Evolutionary conservation across 306 rosid genomes (phyloP).

Genomic region (Hylodesmum podocarpum): DNA sequence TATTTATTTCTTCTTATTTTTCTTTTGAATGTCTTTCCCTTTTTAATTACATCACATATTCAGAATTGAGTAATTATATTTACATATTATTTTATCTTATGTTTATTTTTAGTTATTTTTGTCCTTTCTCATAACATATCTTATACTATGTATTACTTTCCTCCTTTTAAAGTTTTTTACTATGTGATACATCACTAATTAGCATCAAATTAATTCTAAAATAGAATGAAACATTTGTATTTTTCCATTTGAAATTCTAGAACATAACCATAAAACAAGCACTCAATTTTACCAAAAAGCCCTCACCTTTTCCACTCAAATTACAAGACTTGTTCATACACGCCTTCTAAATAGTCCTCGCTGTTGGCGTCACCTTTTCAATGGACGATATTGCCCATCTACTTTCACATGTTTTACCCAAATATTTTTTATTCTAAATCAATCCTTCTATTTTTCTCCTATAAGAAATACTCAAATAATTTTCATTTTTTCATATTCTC

Average conservation of each 20-base stretch:
- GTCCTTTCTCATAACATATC: not conserved
- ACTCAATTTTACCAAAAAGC: not conserved
- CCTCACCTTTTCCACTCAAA: not conserved
- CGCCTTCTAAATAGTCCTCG: not conserved
- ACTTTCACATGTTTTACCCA: slow-evolving; percentile 25
- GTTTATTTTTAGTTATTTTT: not conserved
- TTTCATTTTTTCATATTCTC: slow-evolving; percentile 16
- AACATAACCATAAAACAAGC: not conserved
- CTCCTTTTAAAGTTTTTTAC: not conserved
- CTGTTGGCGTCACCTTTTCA: not conserved
- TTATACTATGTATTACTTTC: not conserved
- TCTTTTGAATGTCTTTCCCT: not conserved
- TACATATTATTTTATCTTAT: not conserved
- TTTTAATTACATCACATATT: not conserved
- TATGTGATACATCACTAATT: not conserved
- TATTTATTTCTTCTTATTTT: not conserved
- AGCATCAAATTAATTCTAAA: not conserved
- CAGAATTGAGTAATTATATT: not conserved
- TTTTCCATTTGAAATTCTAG: not conserved
- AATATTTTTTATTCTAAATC: not conserved
- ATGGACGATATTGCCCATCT: slow-evolving; percentile 52
- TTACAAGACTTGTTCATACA: slow-evolving; percentile 25
- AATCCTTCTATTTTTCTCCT: not conserved
- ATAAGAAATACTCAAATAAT: not conserved
- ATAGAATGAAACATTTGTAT: not conserved